phyloP scores from a whole-genome alignment of 495 filamentous ascomycete genomes.

The Penicillium atrosanguineum region DNA sequence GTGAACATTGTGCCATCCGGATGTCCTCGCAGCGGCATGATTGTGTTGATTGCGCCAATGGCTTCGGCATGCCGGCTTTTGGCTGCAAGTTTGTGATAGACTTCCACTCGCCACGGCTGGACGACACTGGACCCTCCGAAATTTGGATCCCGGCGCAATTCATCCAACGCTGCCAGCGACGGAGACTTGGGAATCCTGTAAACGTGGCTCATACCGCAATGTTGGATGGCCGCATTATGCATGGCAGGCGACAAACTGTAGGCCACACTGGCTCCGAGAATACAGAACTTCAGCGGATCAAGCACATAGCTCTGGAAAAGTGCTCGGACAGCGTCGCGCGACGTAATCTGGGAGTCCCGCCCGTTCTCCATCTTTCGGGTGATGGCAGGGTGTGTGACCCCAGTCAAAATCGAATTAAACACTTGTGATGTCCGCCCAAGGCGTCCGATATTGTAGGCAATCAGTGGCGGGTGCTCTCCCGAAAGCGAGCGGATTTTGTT shows the following conservation, averaged over 20 bases:
- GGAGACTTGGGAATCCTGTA: constrained; percentile 64
- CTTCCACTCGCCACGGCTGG: constrained; percentile 72
- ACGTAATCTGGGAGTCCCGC: constrained; percentile 48
- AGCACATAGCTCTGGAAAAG: constrained; percentile 54
- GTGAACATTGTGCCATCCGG: constrained; percentile 62
- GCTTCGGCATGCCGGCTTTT: constrained; percentile 74
- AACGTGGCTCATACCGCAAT: constrained; percentile 69
- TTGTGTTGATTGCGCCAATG: constrained; percentile 79
- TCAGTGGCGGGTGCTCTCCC: constrained; percentile 50
- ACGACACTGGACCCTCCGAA: constrained; percentile 75
- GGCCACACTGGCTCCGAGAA: constrained; percentile 67
- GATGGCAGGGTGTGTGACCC: constrained; percentile 66
- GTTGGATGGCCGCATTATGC: constrained; percentile 72
- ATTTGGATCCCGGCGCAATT: constrained; percentile 57
- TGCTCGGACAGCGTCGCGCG: constrained; percentile 54
- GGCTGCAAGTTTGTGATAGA: constrained; percentile 64
- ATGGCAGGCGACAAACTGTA: constrained; percentile 78
- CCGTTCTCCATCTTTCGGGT: constrained; percentile 30
- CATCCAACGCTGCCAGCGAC: constrained; percentile 61
- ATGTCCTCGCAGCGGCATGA: constrained; percentile 68
- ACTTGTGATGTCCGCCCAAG: constrained; percentile 65
- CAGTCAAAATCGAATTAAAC: constrained; percentile 65
- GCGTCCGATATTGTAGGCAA: constrained; percentile 71
- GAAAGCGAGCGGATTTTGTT: constrained; percentile 42
- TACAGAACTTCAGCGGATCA: constrained; percentile 72